A percentile compares a stretch with the other conserved stretches of the same genome.
Evolutionary conservation across 495 filamentous ascomycete genomes (phyloP).

Genomic region (Aspergillus sparsus): DNA sequence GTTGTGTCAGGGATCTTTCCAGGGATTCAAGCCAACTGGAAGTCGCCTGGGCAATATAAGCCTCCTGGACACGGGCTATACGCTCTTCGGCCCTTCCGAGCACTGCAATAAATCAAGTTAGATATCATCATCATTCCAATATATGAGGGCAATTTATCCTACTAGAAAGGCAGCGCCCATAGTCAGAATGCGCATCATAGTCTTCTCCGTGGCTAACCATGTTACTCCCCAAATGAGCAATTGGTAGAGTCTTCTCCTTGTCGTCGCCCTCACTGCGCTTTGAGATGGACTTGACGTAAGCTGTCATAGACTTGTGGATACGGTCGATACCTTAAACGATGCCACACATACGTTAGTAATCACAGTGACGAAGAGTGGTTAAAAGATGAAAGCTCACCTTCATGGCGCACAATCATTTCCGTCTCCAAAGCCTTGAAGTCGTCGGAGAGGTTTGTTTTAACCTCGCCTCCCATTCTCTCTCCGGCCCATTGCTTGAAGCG

Average conservation of each 20-base stretch:
- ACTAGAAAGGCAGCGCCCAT: constrained; percentile 86
- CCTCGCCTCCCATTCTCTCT: constrained; percentile 93
- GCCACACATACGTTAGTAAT: constrained; percentile 18
- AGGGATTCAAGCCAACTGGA: constrained; percentile 88
- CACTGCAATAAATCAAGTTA: constrained; percentile 42
- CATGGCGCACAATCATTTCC: constrained; percentile 89
- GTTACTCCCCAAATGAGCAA: constrained; percentile 77
- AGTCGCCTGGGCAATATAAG: constrained; percentile 77
- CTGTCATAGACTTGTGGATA: constrained; percentile 84
- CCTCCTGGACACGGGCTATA: constrained; percentile 83
- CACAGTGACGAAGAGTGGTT: not conserved
- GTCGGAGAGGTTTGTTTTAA: constrained; percentile 83
- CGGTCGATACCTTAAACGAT: constrained; percentile 75
- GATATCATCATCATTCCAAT: not conserved
- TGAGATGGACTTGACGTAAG: constrained; percentile 88
- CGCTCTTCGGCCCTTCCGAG: constrained; percentile 87
- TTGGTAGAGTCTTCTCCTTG: constrained; percentile 79
- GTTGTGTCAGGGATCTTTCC: constrained; percentile 85
- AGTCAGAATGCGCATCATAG: constrained; percentile 88
- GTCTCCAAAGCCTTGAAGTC: constrained; percentile 92
- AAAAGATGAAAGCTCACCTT: constrained; percentile 58
- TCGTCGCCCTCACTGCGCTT: constrained; percentile 83
- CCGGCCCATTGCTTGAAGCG: constrained; percentile 98
- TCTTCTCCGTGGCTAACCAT: constrained; percentile 95
- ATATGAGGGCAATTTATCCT: constrained; percentile 20